Evolutionary conservation across 257 asterid genomes (phyloP).

Genomic region (Dorcoceras hygrometricum): DNA sequence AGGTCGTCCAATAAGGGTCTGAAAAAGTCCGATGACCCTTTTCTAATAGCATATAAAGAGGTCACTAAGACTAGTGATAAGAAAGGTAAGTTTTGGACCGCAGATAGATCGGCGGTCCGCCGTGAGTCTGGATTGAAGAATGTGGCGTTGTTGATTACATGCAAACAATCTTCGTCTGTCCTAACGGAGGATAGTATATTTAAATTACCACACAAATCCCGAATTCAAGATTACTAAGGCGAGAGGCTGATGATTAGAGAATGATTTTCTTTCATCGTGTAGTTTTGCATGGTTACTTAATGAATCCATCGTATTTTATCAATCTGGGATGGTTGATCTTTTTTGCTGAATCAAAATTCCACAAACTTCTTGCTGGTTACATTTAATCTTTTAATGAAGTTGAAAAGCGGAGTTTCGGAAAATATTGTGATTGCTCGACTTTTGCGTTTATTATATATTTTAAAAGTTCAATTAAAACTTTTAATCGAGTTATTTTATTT

Average conservation of each 20-base stretch:
- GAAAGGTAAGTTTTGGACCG: slow-evolving; percentile 29
- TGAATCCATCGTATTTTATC: neutral
- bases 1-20: slow-evolving; percentile 35
- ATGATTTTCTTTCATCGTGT: too few relatives aligned
- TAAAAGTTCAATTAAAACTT: too few relatives aligned
- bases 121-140: slow-evolving; percentile 45
- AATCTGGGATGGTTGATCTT: too few relatives aligned
- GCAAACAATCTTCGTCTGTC: slow-evolving; percentile 41
- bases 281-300: neutral
- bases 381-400: neutral
- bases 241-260: neutral
- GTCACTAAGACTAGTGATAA: slow-evolving; percentile 50
- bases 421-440: too few relatives aligned
- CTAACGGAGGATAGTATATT: slow-evolving; percentile 43
- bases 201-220: slow-evolving; percentile 42
- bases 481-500: too few relatives aligned
- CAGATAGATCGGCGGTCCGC: slow-evolving; percentile 14
- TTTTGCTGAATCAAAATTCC: neutral
- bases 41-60: slow-evolving; percentile 58
- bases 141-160: slow-evolving; percentile 47
- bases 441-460: too few relatives aligned
- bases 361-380: too few relatives aligned
- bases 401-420: too few relatives aligned
- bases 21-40: slow-evolving; percentile 61
- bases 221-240: slow-evolving; percentile 35